phyloP scores from a whole-genome alignment of 129 eudicot species.

The Helianthus tuberosus region DNA sequence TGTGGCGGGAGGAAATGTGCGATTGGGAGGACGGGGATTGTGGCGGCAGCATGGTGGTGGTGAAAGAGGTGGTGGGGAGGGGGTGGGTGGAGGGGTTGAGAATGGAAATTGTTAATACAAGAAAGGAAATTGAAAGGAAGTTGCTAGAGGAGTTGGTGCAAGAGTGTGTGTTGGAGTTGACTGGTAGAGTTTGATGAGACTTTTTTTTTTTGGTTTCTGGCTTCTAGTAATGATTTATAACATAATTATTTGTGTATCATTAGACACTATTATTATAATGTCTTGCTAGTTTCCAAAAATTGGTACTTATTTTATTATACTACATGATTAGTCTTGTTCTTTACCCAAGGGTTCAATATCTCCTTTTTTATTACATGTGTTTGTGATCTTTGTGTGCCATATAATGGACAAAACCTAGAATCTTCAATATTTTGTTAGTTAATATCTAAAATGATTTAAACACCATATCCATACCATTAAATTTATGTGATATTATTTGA shows the following conservation, averaged over 20 bases:
- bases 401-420: constrained; percentile 23
- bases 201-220: constrained; percentile 12
- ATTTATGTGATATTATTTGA: too few relatives aligned
- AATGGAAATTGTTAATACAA: constrained; percentile 53
- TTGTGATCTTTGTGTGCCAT: constrained; percentile 34
- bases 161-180: constrained; percentile 68
- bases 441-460: background rate
- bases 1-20: constrained; percentile 49
- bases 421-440: background rate
- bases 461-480: background rate
- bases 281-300: constrained; percentile 24
- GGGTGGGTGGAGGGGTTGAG: constrained; percentile 68
- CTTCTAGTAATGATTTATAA: constrained; percentile 19
- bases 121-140: constrained; percentile 75
- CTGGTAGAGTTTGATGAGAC: constrained; percentile 42
- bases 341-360: constrained; percentile 30
- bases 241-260: constrained; percentile 47
- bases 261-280: constrained; percentile 40
- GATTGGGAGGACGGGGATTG: constrained; percentile 39
- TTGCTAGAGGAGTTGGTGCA: constrained; percentile 81
- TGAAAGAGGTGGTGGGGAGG: constrained; percentile 77
- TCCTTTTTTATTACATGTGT: constrained; percentile 15
- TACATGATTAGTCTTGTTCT: constrained; percentile 29
- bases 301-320: constrained; percentile 32
- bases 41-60: constrained; percentile 53